Conservation (phyloP, 257 asterid species). For the Solanum piurae region DNA sequence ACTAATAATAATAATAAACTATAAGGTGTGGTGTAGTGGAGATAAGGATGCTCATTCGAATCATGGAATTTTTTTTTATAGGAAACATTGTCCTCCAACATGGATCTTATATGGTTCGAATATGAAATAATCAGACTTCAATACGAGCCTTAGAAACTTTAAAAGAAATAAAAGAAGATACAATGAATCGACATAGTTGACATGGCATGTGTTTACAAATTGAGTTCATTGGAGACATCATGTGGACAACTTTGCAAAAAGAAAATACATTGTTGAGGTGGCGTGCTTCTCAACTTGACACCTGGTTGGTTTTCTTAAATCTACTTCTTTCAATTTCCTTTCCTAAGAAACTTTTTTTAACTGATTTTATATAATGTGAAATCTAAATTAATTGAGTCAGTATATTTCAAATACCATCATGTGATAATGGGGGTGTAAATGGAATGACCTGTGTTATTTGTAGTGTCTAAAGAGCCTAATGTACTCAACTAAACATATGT, state of each 20-base stretch:
- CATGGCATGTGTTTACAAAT: slow-evolving; percentile 1
- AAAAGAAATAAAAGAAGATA: too few relatives aligned
- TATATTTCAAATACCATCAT: background rate
- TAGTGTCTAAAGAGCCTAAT: background rate
- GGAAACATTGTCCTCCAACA: accelerated
- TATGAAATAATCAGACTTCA: too few relatives aligned
- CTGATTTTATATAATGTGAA: background rate
- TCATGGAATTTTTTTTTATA: too few relatives aligned
- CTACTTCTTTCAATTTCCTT: background rate
- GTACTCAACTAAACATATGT: background rate
- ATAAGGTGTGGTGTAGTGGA: background rate
- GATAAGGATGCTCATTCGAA: background rate
- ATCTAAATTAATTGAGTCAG: background rate
- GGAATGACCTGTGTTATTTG: background rate
- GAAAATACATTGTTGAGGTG: background rate
- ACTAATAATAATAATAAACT: background rate
- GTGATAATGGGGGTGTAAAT: background rate
- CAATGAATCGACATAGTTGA: background rate
- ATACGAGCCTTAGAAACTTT: too few relatives aligned
- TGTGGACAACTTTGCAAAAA: background rate
- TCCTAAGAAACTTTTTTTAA: background rate
- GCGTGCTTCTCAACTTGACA: slow-evolving; percentile 1
- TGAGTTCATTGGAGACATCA: background rate
- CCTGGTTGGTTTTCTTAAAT: slow-evolving; percentile 1
- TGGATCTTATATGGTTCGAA: accelerated